Evolutionary conservation across 331 rosid species (phyloP).

Genomic region (Malus hybrid): DNA sequence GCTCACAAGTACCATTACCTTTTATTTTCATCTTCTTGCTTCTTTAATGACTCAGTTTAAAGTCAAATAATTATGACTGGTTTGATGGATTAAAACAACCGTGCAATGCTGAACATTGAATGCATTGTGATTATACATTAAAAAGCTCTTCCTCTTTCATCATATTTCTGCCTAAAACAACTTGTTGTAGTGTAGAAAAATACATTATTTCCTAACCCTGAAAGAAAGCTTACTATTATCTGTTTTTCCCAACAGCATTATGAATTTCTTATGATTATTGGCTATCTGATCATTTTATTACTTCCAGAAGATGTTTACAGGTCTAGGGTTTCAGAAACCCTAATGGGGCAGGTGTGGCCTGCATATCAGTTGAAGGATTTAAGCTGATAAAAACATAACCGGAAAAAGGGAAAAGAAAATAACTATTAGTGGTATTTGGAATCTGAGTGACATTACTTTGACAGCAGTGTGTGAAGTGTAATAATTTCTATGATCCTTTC

Average conservation of each 20-base stretch:
- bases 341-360: no score
- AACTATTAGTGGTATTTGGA: constrained; percentile 14
- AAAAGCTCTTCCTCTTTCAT: constrained; percentile 5
- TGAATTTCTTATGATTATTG: constrained; percentile 2
- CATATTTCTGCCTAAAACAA: constrained; percentile 8
- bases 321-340: no score
- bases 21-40: not conserved
- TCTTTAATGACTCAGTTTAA: constrained; percentile 5
- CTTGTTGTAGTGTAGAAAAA: not conserved
- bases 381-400: constrained; percentile 28
- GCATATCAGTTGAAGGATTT: constrained; percentile 14
- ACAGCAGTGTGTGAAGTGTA: not conserved
- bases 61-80: constrained; percentile 22
- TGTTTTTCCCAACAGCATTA: not conserved
- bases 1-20: not conserved
- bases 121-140: constrained; percentile 7
- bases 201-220: not conserved
- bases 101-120: constrained; percentile 29
- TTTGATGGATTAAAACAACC: constrained; percentile 18
- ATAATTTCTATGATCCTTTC: constrained; percentile 15
- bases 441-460: constrained; percentile 6
- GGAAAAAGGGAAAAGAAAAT: constrained; percentile 1
- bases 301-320: constrained; percentile 1
- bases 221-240: not conserved
- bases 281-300: not conserved